A percentile compares a stretch with the other conserved stretches of the same genome.
phyloP scores from a whole-genome alignment of 345 rosid genomes.

The Eucalyptus cloeziana region DNA sequence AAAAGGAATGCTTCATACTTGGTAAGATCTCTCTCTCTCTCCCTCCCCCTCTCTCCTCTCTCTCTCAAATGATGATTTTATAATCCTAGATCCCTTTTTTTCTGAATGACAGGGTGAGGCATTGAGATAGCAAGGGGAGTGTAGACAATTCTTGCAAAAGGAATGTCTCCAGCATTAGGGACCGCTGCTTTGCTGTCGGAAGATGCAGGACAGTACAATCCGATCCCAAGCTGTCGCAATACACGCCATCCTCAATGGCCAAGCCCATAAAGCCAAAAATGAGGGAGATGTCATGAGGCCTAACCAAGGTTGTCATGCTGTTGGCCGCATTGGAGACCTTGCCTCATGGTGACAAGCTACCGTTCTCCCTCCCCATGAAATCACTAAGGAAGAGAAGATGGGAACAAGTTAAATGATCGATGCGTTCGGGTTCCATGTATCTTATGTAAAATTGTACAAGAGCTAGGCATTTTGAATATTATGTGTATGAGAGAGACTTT shows the following conservation, averaged over 20 bases:
- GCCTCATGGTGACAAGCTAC: rapidly evolving
- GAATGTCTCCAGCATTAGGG: neutral
- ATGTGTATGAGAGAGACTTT: neutral
- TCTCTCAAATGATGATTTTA: neutral
- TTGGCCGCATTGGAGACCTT: neutral
- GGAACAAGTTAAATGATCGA: neutral
- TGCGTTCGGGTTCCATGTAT: neutral
- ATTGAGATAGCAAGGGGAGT: neutral
- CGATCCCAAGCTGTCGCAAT: neutral
- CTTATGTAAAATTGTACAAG: neutral
- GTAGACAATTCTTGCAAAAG: neutral
- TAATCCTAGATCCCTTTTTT: neutral
- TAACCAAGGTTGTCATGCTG: neutral
- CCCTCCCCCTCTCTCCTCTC: neutral
- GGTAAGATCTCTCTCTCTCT: neutral
- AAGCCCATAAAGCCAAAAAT: too few relatives aligned
- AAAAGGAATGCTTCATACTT: neutral
- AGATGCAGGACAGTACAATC: neutral
- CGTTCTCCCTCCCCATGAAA: neutral
- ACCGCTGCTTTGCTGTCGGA: neutral
- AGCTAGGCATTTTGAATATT: neutral
- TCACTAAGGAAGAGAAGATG: neutral
- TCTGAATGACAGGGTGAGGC: neutral
- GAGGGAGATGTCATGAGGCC: neutral
- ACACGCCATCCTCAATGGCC: neutral